Evolutionary conservation across 2,329 filamentous ascomycete genomes (phyloP).

Genomic region (Verticillium longisporum): DNA sequence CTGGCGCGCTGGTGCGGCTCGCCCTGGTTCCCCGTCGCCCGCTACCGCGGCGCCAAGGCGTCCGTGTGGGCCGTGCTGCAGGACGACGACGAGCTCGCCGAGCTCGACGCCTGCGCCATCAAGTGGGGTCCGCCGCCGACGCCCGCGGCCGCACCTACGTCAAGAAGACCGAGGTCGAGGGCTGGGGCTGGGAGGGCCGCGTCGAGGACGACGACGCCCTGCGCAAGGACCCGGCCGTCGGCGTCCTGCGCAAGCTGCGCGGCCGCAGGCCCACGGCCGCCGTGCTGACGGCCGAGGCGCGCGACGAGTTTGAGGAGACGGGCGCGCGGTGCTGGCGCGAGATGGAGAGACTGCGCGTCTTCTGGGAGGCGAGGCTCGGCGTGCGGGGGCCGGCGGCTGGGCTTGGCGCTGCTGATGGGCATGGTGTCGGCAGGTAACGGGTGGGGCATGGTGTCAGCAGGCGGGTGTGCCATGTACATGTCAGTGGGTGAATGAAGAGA

Average conservation of each 20-base stretch:
- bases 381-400: not conserved
- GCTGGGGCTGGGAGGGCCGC: slow-evolving; percentile 70
- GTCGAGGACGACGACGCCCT: slow-evolving; percentile 42
- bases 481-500: too few relatives aligned
- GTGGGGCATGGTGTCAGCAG: too few relatives aligned
- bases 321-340: slow-evolving; percentile 58
- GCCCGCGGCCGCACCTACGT: slow-evolving; percentile 51
- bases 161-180: slow-evolving; percentile 75
- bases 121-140: slow-evolving; percentile 80
- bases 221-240: slow-evolving; percentile 33
- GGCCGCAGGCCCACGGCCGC: slow-evolving; percentile 53
- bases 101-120: slow-evolving; percentile 41
- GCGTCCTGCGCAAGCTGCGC: slow-evolving; percentile 42
- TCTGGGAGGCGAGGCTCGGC: slow-evolving; percentile 50
- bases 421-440: not conserved
- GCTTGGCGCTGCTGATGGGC: not conserved
- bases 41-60: slow-evolving; percentile 70
- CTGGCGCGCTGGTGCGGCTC: slow-evolving; percentile 73
- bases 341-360: slow-evolving; percentile 63
- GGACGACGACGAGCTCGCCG: slow-evolving; percentile 54
- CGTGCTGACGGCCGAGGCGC: slow-evolving; percentile 54
- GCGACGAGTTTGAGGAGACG: slow-evolving; percentile 53
- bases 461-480: too few relatives aligned
- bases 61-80: slow-evolving; percentile 74
- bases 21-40: slow-evolving; percentile 76